Percentiles rank a stretch among this genome's conserved stretches.
phyloP scores from a whole-genome alignment of 768 basidiomycete species.

The Tylopilus sp. region DNA sequence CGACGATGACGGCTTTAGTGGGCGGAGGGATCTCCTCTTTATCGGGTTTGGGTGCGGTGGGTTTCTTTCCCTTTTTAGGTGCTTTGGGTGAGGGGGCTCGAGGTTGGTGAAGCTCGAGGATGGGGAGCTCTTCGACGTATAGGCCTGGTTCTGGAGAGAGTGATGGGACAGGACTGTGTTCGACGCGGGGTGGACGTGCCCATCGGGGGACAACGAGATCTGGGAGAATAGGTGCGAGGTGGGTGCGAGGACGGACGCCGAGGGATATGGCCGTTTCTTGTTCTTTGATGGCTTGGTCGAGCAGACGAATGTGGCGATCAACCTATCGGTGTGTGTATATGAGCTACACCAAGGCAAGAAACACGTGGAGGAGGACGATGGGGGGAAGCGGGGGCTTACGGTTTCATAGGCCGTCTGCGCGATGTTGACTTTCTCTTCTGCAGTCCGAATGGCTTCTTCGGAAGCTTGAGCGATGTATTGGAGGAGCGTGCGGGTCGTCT shows the following conservation, averaged over 20 bases:
- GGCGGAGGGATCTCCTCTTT: constrained; percentile 15
- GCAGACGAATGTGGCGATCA: constrained; percentile 71
- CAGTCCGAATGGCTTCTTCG: constrained; percentile 58
- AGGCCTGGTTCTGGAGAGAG: constrained; percentile 29
- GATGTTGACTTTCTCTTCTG: constrained; percentile 77
- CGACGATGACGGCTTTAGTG: background rate
- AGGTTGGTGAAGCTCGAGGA: constrained; percentile 10
- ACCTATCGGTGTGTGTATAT: constrained; percentile 42
- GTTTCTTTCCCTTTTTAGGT: constrained; percentile 25
- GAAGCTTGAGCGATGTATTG: constrained; percentile 54
- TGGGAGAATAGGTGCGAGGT: constrained; percentile 52
- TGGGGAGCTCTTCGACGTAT: constrained; percentile 11
- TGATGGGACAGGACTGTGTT: constrained; percentile 42
- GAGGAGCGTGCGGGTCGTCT: constrained; percentile 49
- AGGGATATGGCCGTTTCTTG: constrained; percentile 54
- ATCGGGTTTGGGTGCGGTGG: constrained; percentile 10
- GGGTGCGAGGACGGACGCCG: constrained; percentile 52
- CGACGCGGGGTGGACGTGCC: constrained; percentile 41
- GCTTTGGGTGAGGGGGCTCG: constrained; percentile 13
- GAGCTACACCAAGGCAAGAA: background rate
- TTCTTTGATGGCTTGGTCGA: constrained; percentile 71
- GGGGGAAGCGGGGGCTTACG: constrained; percentile 47
- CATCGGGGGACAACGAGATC: constrained; percentile 58
- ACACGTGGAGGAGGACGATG: background rate
- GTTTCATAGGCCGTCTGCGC: constrained; percentile 68